Conservation (phyloP, 2,329 filamentous ascomycete genomes). For the Penicillium oxalicum region DNA sequence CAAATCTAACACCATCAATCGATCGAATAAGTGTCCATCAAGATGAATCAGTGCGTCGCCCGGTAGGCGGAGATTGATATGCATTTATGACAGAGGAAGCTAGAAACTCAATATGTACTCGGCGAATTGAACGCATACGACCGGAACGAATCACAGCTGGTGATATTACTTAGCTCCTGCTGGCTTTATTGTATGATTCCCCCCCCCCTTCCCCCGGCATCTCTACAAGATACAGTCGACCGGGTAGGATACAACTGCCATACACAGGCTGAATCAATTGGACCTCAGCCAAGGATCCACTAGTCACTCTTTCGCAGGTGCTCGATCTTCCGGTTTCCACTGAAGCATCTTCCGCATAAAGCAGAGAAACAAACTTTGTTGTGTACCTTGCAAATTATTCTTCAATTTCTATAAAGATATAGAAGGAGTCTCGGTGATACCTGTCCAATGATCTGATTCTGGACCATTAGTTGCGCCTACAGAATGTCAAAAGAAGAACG, state of each 20-base stretch:
- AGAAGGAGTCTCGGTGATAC: constrained; percentile 7
- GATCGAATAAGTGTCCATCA: neutral
- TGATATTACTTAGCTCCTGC: neutral
- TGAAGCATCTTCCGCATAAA: constrained; percentile 20
- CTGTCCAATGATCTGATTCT: constrained; percentile 15
- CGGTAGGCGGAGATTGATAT: neutral
- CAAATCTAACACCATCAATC: neutral
- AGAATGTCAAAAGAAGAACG: neutral
- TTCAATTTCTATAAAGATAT: constrained; percentile 14
- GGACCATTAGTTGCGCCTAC: constrained; percentile 2
- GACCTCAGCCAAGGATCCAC: constrained; percentile 18
- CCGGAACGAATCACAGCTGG: neutral
- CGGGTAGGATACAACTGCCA: too few species aligned
- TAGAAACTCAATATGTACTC: neutral
- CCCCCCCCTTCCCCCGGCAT: neutral
- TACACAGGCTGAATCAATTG: constrained; percentile 2
- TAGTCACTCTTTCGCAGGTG: constrained; percentile 14
- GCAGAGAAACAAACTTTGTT: constrained; percentile 12
- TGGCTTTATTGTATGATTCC: neutral
- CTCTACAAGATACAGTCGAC: neutral
- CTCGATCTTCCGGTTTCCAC: constrained; percentile 14
- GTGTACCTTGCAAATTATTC: constrained; percentile 6
- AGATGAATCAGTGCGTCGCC: neutral
- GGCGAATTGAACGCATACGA: neutral
- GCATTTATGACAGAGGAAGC: neutral